Evolutionary conservation across 2,329 filamentous ascomycete genomes (phyloP), one percentile per base, ranked within the genome.

Genomic region (Chrysoporthe deuterocubensis): DNA sequence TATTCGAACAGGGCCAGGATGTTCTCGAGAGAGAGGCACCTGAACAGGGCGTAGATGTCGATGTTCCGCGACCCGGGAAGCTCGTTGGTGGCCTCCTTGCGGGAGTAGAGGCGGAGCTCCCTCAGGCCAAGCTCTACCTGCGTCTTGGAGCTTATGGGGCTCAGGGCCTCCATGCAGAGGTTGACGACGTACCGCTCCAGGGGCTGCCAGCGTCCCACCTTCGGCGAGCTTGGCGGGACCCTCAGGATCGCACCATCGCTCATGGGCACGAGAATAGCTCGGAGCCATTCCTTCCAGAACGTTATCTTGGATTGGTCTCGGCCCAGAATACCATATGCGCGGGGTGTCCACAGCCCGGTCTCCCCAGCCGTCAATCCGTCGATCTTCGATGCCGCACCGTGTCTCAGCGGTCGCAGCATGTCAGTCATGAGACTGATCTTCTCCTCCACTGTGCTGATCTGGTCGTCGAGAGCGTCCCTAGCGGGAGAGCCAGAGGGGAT

Each of bases 261-360:
- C 96, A 98, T 99, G 40, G 96, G 96, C 32, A 97, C 93, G n/a
- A 96, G 84, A 11, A 98, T 87, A 7, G 95, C 94, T 78, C 93
- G 91, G 60, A 99, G 86, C 96, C 96, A 99, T 78, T 99, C 96
- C 79, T 98, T 98, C 94, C 95, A 99, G 80, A 99, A 98, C 43
- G 89, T 88, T 71, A 94, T 94, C 80, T 96, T 87, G 69, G 89
- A 90, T 14, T 85, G 85, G 76, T 99, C 96, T 70, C 92, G 87
- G 44, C 96, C 96, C 70, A 99, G 84, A 70, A 99, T 90, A 68
- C 96, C 96, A 76, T 97, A 99, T 1, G 95, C 94, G 71, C 96
- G 87, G 21, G 96, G 96, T 62, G 93, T 94, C 96, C 96, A 99
- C 69, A 98, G 89, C 2, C 95, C 96, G 64, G 93, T 97, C 77